phyloP scores from a whole-genome alignment of 2,329 filamentous ascomycete species.

The Chaetoscypha palmicola region DNA sequence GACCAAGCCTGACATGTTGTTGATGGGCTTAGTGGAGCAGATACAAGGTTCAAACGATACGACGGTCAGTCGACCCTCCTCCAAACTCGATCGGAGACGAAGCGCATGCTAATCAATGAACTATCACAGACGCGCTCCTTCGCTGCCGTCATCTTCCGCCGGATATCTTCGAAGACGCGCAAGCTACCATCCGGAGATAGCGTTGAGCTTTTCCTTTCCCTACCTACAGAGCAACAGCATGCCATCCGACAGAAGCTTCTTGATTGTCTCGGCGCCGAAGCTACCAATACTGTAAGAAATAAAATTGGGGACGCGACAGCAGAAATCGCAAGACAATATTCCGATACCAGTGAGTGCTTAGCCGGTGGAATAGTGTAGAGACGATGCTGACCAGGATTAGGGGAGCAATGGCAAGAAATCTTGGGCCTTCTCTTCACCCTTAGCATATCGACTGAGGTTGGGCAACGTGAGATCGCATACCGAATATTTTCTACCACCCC shows the following conservation, averaged over 20 bases:
- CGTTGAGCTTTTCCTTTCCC: constrained; percentile 78
- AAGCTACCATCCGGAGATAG: constrained; percentile 67
- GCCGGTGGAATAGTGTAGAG: neutral
- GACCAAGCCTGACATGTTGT: constrained; percentile 72
- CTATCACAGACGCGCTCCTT: constrained; percentile 90
- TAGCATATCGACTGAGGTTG: constrained; percentile 76
- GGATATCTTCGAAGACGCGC: constrained; percentile 82
- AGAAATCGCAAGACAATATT: constrained; percentile 90
- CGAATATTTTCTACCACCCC: constrained; percentile 93
- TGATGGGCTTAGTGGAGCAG: constrained; percentile 94
- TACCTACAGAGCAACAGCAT: constrained; percentile 64
- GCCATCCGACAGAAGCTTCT: constrained; percentile 81
- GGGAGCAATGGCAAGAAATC: constrained; percentile 82
- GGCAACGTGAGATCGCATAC: constrained; percentile 87
- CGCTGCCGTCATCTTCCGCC: constrained; percentile 86
- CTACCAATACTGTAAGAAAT: constrained; percentile 70
- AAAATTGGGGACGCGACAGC: constrained; percentile 98
- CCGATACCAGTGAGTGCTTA: constrained; percentile 67
- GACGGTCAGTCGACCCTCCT: constrained; percentile 19
- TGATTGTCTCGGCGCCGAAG: constrained; percentile 66
- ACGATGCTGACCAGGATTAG: constrained; percentile 39
- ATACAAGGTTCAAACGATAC: constrained; percentile 61
- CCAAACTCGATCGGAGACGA: too few relatives aligned
- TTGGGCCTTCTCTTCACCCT: constrained; percentile 80
- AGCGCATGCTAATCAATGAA: too few relatives aligned